These are phyloP conservation scores for Kluyveromyces marxianus DNA, from an alignment of 1,139 yeast species.

Conservation along the genomic window DNA sequence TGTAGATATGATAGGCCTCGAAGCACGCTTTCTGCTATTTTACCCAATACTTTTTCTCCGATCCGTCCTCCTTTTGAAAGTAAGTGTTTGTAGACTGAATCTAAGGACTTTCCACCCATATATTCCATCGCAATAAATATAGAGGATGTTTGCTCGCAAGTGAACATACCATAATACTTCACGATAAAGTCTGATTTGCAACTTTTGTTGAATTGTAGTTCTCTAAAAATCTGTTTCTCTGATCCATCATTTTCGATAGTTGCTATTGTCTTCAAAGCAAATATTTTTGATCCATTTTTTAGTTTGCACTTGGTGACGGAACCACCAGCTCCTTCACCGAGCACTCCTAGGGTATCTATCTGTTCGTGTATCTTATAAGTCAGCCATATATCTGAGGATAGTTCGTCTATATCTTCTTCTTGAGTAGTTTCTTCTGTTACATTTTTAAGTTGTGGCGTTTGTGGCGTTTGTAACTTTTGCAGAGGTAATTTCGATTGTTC, in stretches of 20 bases:
- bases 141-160: conserved; percentile 66
- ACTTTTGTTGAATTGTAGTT: conserved; percentile 75
- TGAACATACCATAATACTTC: conserved; percentile 84
- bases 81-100: conserved; percentile 74
- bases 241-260: conserved; percentile 71
- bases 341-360: conserved; percentile 53
- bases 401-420: conserved; percentile 40
- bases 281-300: conserved; percentile 47
- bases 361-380: conserved; percentile 48
- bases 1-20: conserved; percentile 82
- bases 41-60: conserved; percentile 87
- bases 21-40: conserved; percentile 77
- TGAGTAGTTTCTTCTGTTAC: not conserved
- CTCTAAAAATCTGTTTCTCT: conserved; percentile 78
- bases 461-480: not conserved
- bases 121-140: conserved; percentile 93
- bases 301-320: conserved; percentile 72
- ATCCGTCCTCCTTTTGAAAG: conserved; percentile 67
- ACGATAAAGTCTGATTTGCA: conserved; percentile 83
- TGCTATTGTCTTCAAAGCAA: conserved; percentile 75
- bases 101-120: conserved; percentile 89
- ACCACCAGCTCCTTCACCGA: conserved; percentile 97
- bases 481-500: too few relatives aligned
- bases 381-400: conserved; percentile 78
- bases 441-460: not conserved